Evolutionary conservation across 192 early-diverging fungal species (phyloP), one percentile per base, ranked within the genome.

Genomic region (Rhizoclosmatium sp.): DNA sequence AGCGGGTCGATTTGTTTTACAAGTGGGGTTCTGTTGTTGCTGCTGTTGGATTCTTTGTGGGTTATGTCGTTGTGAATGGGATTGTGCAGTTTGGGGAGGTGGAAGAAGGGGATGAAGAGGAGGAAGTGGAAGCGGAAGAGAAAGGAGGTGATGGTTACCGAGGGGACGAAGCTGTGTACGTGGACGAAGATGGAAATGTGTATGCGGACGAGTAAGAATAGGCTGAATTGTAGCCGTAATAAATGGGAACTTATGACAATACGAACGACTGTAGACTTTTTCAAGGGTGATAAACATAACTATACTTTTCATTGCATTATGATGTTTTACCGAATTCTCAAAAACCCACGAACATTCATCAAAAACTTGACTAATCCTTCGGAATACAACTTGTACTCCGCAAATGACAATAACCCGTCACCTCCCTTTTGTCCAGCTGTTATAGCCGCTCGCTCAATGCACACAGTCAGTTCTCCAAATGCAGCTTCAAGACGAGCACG

Each of bases 301-400:
- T 31, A 31, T 31, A 31, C 31, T 31, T 31, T 31, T 31, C 0
- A 31, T 31, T 31, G 31, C 31, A 31, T 31, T 31, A 31, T 31
- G 31, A 31, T 31, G 31, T 0, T 31, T 62, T 46, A 74, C n/a
- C 72, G 72, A 16, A 91, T 82, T 39, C 92, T 82, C 66, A 93
- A 83, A 39, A 93, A 87, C 59, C 90, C 92, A 59, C 92, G 83
- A 2, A 89, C 90, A 69, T 90, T 84, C 89, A 91, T 87, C 62
- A 93, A 77, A 67, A 92, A 89, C 47, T 79, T 58, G 58, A 88
- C 77, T 48, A 93, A 82, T 21, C 82, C 81, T 48, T 91, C 85
- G 44, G 83, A 75, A 31, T 86, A 87, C n/a, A 68, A 62, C 42
- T 77, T 62, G 47, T 81, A 85, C 47, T 82, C 81, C 48, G 79